Base-by-base conservation (phyloP, 805 yeast species). In the Starmera dryadoides region DNA sequence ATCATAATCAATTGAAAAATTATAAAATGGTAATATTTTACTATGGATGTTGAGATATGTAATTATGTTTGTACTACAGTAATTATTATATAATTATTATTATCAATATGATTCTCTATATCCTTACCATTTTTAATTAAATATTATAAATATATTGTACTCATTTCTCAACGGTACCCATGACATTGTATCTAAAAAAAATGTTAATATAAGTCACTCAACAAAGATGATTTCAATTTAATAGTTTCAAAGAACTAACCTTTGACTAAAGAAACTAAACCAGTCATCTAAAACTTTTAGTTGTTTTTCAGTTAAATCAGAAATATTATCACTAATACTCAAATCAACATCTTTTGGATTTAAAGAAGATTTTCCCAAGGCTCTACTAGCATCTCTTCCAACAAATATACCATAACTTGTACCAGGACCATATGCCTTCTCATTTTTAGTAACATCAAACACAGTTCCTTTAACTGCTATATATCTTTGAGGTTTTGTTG, bases 371-470 rank as follows among this genome's bases (percentile, higher is more conserved):
- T 79, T 74, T 2, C 85, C 96, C 38, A 86, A 63, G 2, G 91
- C 82, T 42, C 93, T 64, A 26, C 86, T 75, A 18, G 86, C 85
- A 48, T 86, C 96, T 45, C 73, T 76, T 5, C 91, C 96, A 9
- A 79, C 85, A 32, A 86, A 68, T 6, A 69, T 75, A 50, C 77
- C 79, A 59, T 86, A 87, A 18, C 81, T 78, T 43, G 77, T 74
- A 0, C 88, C 89, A 3, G 81, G 81, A 0, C 95, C 96, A 55
- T 86, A 86, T 30, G 79, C 80, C 14, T 71, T 75, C 11, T 57
- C 49, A 52, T 86, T 86, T 34, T 64, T 55, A 0, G 85, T 72
- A 9, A 87, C 96, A 52, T 86, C 96, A 56, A 85, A 87, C 10
- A 87, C 76, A 2, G 68, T 69, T 17, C 95, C 93, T 44, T 79